phyloP scores from a whole-genome alignment of 108 stramenopile genomes.

The Nitzschia palea region DNA sequence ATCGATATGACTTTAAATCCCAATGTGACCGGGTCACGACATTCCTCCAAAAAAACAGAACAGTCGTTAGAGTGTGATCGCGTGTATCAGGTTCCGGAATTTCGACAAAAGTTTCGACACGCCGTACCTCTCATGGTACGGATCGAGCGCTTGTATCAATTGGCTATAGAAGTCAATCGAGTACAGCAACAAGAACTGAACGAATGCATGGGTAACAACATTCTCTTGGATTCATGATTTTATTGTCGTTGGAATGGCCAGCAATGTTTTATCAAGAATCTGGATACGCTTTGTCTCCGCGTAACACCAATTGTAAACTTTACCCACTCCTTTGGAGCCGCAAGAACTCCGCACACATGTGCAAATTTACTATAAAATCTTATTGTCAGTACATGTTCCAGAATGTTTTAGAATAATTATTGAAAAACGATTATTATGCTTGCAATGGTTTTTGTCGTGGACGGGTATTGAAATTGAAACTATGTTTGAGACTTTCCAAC shows the following conservation, averaged over 20 bases:
- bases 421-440: no score
- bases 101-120: constrained; percentile 1
- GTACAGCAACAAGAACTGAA: constrained; percentile 39
- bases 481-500: constrained; percentile 75
- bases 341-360: no score
- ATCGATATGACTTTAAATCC: constrained; percentile 22
- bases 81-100: constrained; percentile 7
- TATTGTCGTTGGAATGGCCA: no score
- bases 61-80: constrained; percentile 12
- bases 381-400: no score
- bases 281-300: no score
- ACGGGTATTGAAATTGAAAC: constrained; percentile 87
- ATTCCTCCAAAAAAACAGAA: not conserved
- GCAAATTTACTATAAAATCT: no score
- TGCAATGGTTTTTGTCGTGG: constrained; percentile 66
- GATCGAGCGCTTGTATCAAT: constrained; percentile 31
- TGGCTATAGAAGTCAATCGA: constrained; percentile 41
- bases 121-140: constrained; percentile 6
- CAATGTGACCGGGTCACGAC: constrained; percentile 9
- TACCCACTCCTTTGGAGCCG: no score
- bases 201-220: constrained; percentile 34
- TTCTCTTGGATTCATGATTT: no score
- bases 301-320: no score
- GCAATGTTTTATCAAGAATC: no score
- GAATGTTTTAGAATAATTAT: no score